Percentiles rank a stretch among this genome's conserved stretches.
These are phyloP conservation scores for Helotiales sp. DNA, from an alignment of 2,329 filamentous ascomycete species.

Conservation along the genomic window DNA sequence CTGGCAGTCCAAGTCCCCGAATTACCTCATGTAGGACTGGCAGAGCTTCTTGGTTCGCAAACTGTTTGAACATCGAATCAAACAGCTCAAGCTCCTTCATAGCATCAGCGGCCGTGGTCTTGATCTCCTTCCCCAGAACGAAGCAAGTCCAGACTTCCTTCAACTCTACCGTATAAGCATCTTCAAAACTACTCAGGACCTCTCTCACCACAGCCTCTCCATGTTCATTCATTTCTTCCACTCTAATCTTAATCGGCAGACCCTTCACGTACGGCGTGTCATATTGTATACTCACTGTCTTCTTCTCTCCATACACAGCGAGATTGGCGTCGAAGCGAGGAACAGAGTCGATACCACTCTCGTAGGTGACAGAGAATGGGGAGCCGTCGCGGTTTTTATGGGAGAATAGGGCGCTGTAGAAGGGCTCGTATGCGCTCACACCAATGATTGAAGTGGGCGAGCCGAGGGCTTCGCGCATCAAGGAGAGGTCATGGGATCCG, in stretches of 20 bases:
- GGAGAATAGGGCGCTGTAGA: slow-evolving; percentile 46
- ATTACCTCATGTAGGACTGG: too few relatives aligned
- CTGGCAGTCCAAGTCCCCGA: too few relatives aligned
- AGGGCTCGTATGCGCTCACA: slow-evolving; percentile 43
- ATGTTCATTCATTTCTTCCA: slow-evolving; percentile 44
- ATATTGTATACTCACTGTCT: slow-evolving; percentile 54
- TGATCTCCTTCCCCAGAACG: slow-evolving; percentile 30
- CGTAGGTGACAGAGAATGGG: slow-evolving; percentile 54
- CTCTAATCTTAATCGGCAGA: slow-evolving; percentile 42
- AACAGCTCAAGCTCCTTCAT: slow-evolving; percentile 22
- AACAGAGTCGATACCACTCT: slow-evolving; percentile 54
- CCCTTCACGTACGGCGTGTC: slow-evolving; percentile 61
- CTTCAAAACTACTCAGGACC: slow-evolving; percentile 41
- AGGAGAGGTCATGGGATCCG: slow-evolving; percentile 53
- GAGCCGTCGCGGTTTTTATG: slow-evolving; percentile 36
- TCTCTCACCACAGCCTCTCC: slow-evolving; percentile 41
- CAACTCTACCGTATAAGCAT: slow-evolving; percentile 42
- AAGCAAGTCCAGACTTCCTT: slow-evolving; percentile 36
- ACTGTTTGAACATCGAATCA: slow-evolving; percentile 18
- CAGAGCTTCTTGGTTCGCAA: slow-evolving; percentile 3
- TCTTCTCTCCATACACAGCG: slow-evolving; percentile 52
- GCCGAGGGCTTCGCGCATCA: slow-evolving; percentile 55
- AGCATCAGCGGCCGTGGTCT: slow-evolving; percentile 36
- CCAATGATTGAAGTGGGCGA: slow-evolving; percentile 47
- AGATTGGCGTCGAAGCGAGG: slow-evolving; percentile 54